phyloP scores from a whole-genome alignment of 1,284 basidiomycete genomes.

The Porodaedalea pini region DNA sequence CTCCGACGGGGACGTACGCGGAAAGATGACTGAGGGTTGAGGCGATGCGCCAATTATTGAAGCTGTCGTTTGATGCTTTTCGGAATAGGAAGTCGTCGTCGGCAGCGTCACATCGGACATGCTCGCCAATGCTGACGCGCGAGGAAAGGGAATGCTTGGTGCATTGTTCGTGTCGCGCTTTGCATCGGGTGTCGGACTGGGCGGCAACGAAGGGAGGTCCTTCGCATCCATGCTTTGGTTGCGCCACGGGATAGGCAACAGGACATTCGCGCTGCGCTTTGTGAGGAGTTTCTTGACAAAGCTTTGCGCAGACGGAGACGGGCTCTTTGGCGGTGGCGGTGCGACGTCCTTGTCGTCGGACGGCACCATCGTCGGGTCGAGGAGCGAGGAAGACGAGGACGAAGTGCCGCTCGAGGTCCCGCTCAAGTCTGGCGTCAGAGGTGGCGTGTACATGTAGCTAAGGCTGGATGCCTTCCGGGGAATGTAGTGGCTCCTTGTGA shows the following conservation, averaged over 20 bases:
- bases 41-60: conserved; percentile 3
- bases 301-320: conserved; percentile 8
- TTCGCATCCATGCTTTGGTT: conserved; percentile 10
- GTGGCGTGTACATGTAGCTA: conserved; percentile 19
- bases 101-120: conserved; percentile 16
- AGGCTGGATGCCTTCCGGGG: conserved; percentile 19
- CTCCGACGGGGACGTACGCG: neutral
- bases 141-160: conserved; percentile 8
- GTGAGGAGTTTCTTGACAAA: conserved; percentile 15
- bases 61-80: neutral
- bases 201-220: conserved; percentile 13
- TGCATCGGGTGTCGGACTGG: conserved; percentile 1
- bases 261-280: conserved; percentile 7
- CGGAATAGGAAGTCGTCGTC: neutral
- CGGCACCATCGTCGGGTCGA: conserved; percentile 9
- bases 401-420: too few relatives aligned
- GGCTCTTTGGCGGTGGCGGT: conserved; percentile 8
- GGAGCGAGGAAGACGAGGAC: conserved; percentile 12
- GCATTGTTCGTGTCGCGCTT: neutral
- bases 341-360: conserved; percentile 3
- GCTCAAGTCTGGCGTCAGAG: conserved; percentile 20
- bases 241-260: conserved; percentile 1
- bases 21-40: neutral
- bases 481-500: conserved; percentile 17
- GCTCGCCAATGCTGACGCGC: neutral